phyloP scores from a whole-genome alignment of 2,329 filamentous ascomycete species.

The Cercospora sp. region DNA sequence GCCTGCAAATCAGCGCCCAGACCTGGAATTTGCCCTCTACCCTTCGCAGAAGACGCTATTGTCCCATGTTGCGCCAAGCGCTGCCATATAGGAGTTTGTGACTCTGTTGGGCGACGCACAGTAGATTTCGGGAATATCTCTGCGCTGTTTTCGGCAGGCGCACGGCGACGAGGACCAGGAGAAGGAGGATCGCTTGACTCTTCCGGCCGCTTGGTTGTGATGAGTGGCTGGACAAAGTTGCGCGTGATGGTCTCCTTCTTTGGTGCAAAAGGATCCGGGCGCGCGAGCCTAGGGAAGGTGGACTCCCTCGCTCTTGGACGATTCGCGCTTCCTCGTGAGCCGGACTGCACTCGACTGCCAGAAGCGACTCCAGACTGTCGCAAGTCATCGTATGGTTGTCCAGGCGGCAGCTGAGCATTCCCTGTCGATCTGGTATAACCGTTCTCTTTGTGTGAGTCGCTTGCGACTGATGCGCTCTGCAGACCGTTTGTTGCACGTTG shows the following conservation, averaged over 20 bases:
- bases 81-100: neutral
- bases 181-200: neutral
- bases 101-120: neutral
- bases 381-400: neutral
- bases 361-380: neutral
- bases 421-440: neutral
- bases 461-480: neutral
- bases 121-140: neutral
- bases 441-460: neutral
- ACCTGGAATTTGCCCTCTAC: neutral
- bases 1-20: neutral
- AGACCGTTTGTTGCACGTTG: neutral
- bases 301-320: neutral
- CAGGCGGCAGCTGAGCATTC: neutral
- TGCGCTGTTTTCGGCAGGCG: neutral
- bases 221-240: neutral
- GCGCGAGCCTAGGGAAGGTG: slow-evolving; percentile 8
- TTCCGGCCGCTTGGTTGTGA: neutral
- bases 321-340: neutral
- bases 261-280: slow-evolving; percentile 17
- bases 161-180: neutral
- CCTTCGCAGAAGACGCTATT: slow-evolving; percentile 7
- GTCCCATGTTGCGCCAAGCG: slow-evolving; percentile 6
- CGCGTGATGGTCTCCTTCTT: slow-evolving; percentile 12
- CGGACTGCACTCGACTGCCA: neutral